phyloP scores from a whole-genome alignment of 2,329 filamentous ascomycete genomes.

The Onygenales sp. region DNA sequence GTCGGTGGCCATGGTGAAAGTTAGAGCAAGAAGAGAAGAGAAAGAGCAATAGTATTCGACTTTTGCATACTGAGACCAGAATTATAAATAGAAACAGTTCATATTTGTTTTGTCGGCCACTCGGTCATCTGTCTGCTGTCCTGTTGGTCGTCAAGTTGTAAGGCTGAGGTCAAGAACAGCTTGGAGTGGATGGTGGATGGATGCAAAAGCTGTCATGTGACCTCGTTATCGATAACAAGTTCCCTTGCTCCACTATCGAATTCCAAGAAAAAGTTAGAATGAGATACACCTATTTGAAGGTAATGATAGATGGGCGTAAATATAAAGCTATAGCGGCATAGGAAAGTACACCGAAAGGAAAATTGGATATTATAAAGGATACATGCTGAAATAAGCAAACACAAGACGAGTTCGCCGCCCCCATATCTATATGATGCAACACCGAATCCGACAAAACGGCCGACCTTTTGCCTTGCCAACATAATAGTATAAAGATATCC shows the following conservation, averaged over 20 bases:
- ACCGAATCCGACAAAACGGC: neutral
- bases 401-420: too few species aligned
- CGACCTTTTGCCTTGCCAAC: neutral
- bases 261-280: neutral
- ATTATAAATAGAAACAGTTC: neutral
- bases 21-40: neutral
- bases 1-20: conserved; percentile 50
- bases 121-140: neutral
- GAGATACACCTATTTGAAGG: neutral
- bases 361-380: neutral
- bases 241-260: neutral
- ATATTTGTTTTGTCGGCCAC: neutral
- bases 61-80: neutral
- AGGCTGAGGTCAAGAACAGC: too few species aligned
- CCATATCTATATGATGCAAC: too few species aligned
- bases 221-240: neutral
- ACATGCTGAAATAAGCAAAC: too few species aligned
- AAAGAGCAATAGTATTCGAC: neutral
- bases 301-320: neutral
- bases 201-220: neutral
- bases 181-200: too few species aligned
- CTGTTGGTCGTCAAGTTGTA: too few species aligned
- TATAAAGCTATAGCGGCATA: neutral
- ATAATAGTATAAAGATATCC: neutral
- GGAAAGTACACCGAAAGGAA: neutral